Evolutionary conservation across 2,329 filamentous ascomycete genomes (phyloP), one percentile per base, ranked within the genome.

Genomic region (Elsinoe fawcettii): DNA sequence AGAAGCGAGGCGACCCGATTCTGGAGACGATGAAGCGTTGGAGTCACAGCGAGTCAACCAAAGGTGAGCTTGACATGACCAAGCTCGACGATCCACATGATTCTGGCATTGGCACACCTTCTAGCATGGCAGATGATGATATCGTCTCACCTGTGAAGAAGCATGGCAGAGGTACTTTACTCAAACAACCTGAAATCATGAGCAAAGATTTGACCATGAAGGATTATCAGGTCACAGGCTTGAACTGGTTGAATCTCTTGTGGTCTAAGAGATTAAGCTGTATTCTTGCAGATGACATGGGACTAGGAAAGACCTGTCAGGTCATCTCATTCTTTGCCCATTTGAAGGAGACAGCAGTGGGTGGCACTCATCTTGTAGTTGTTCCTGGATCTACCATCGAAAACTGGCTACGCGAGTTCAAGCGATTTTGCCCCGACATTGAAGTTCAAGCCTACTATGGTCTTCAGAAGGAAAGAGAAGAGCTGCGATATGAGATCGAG

Each of bases 241-340:
- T 99, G 54, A 97, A 97, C 68, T 99, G 93, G 93, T 80, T 99
- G 66, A 84, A 85, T 57, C 74, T 97, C 46, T 79, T 99, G 12
- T 95, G 90, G 73, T 79, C 85, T 55, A 84, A 88, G 58, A 79
- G 84, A 25, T 80, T 95, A 54, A 92, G 89, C 46, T 92, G 90
- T 61, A 97, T 99, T 58, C 77, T 99, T 16, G 93, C 93, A 1
- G 93, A 99, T 68, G 93, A 99, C 68, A 99, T 99, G 93, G 93
- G 88, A 54, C 66, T 83, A 39, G 93, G 93, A 46, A 99, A 99
- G 77, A 99, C 93, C 0, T 96, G 90, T 65, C 92, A 99, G 67
- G 90, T 97, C 60, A 96, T 99, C 63, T 85, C 90, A 0, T 90
- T 99, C 65, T 79, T 99, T 46, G 87, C 90, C 14, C 86, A 96